A percentile compares a stretch with the other conserved stretches of the same genome.
These are phyloP conservation scores for Phytophthora tubulina DNA, from an alignment of 352 stramenopile species.

Conservation along the genomic window DNA sequence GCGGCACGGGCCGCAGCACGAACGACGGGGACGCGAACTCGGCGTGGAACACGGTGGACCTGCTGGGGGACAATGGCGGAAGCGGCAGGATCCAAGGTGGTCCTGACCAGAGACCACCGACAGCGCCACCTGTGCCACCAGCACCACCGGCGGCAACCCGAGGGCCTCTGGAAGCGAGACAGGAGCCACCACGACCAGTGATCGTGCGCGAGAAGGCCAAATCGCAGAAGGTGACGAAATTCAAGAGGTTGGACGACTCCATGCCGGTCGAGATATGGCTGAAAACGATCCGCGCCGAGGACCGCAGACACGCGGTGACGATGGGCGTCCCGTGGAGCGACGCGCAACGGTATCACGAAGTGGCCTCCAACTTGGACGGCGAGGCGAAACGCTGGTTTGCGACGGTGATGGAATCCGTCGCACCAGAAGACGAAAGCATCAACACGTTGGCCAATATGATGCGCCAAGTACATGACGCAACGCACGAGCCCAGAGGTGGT, in stretches of 20 bases:
- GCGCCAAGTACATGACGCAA: slow-evolving; percentile 3
- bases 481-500: slow-evolving; percentile 6
- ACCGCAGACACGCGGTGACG: neutral
- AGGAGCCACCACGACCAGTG: too few species aligned
- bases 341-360: slow-evolving; percentile 4
- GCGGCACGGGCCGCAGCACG: too few species aligned
- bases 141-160: too few species aligned
- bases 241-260: slow-evolving; percentile 5
- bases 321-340: slow-evolving; percentile 1
- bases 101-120: too few species aligned
- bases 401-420: slow-evolving; percentile 1
- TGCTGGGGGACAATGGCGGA: too few species aligned
- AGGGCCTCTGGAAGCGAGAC: too few species aligned
- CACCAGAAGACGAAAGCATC: slow-evolving; percentile 1
- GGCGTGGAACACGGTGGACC: too few species aligned
- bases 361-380: neutral
- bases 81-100: too few species aligned
- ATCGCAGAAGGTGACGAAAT: slow-evolving; percentile 1
- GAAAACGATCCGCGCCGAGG: neutral
- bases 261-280: slow-evolving; percentile 15
- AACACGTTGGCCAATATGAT: slow-evolving; percentile 1
- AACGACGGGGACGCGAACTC: too few species aligned
- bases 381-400: neutral
- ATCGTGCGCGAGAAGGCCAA: neutral
- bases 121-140: too few species aligned